These are phyloP conservation scores for Rhizomucor miehei DNA, from an alignment of 371 early-diverging fungal genomes.

Conservation along the genomic window DNA sequence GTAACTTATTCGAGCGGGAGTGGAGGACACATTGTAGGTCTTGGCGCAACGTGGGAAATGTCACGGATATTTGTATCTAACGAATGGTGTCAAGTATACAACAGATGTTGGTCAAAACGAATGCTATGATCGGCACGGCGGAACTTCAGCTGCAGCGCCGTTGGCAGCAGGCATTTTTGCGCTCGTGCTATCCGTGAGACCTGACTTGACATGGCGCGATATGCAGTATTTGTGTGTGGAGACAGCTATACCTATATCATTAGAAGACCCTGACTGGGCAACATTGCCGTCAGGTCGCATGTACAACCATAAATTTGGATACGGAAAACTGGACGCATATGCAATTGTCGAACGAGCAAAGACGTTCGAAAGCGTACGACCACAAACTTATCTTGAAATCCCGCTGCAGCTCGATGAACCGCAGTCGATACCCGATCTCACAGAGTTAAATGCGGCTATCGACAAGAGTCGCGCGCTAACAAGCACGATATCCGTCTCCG, in stretches of 20 bases:
- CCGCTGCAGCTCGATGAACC: slow-evolving; percentile 7
- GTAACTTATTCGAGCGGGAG: slow-evolving; percentile 82
- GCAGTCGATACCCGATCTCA: slow-evolving; percentile 35
- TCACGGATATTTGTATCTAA: not conserved
- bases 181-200: slow-evolving; percentile 63
- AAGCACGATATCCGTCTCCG: slow-evolving; percentile 31
- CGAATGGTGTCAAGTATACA: slow-evolving; percentile 42
- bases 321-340: slow-evolving; percentile 84
- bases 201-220: slow-evolving; percentile 91
- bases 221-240: slow-evolving; percentile 80
- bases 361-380: slow-evolving; percentile 51
- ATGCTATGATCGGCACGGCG: slow-evolving; percentile 75
- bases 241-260: slow-evolving; percentile 72
- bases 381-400: slow-evolving; percentile 53
- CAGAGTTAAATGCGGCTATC: slow-evolving; percentile 16
- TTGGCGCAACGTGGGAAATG: not conserved
- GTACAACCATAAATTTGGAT: slow-evolving; percentile 90
- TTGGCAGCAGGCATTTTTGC: slow-evolving; percentile 81
- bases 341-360: slow-evolving; percentile 74
- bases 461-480: slow-evolving; percentile 18
- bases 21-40: slow-evolving; percentile 55
- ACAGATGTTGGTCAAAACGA: slow-evolving; percentile 61
- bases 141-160: slow-evolving; percentile 91
- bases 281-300: slow-evolving; percentile 60
- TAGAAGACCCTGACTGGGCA: slow-evolving; percentile 63